These are phyloP conservation scores for Lodderomyces beijingensis DNA, from an alignment of 1,139 yeast genomes.

Conservation along the genomic window DNA sequence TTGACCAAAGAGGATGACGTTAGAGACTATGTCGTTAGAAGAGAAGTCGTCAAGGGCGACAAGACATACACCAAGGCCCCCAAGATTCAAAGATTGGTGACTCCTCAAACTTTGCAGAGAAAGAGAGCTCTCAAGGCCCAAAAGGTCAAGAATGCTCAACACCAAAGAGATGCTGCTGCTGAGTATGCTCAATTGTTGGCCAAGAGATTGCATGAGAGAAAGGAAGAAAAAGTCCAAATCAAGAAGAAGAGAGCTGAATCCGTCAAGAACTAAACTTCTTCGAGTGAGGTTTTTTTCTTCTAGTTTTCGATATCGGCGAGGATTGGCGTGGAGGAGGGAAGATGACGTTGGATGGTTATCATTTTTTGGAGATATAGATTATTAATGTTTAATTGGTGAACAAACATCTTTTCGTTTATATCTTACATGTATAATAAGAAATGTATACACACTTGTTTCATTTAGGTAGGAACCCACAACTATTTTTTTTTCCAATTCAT, in stretches of 20 bases:
- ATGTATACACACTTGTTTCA: constrained; percentile 1
- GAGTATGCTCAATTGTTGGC: constrained; percentile 99
- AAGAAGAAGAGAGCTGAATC: constrained; percentile 99
- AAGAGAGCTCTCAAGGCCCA: constrained; percentile 95
- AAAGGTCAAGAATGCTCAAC: constrained; percentile 96
- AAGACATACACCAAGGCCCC: constrained; percentile 99
- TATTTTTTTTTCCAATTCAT: too few species aligned
- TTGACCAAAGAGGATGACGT: constrained; percentile 97
- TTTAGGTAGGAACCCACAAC: too few species aligned
- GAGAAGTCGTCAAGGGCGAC: constrained; percentile 97
- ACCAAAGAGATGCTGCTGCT: constrained; percentile 99
- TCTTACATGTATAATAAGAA: constrained; percentile 2
- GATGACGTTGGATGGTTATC: too few species aligned
- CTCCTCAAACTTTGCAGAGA: constrained; percentile 99
- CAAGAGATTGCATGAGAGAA: constrained; percentile 96
- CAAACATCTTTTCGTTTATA: too few species aligned
- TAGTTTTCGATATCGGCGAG: too few species aligned
- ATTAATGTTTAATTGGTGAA: too few species aligned
- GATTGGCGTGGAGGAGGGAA: too few species aligned
- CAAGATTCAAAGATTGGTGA: constrained; percentile 98
- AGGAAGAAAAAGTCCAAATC: constrained; percentile 97
- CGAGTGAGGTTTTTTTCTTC: too few species aligned
- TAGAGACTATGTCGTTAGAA: constrained; percentile 93
- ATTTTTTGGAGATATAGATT: too few species aligned
- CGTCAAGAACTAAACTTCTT: constrained; percentile 16